Percentiles rank a stretch among this genome's conserved stretches.
These are phyloP conservation scores for Colletotrichum tofieldiae DNA, from an alignment of 2,329 filamentous ascomycete species.

Conservation along the genomic window DNA sequence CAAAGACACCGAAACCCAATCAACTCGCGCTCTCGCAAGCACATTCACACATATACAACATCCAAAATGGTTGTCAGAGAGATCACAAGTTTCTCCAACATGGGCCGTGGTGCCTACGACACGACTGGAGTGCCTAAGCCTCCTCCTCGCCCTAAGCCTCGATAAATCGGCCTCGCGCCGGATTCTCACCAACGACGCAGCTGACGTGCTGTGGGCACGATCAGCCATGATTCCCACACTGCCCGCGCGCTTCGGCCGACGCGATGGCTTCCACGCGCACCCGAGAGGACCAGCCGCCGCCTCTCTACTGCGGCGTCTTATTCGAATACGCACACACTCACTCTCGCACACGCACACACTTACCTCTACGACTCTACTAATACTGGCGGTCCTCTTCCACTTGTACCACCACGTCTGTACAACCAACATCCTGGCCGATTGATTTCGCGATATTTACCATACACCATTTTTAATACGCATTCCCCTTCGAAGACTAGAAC, in stretches of 20 bases:
- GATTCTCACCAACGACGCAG: slow-evolving; percentile 5
- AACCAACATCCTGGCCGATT: slow-evolving; percentile 37
- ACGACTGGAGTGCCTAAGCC: slow-evolving; percentile 66
- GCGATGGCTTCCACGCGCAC: slow-evolving; percentile 42
- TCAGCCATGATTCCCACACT: slow-evolving; percentile 8
- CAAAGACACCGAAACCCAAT: slow-evolving; percentile 14
- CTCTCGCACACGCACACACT: background rate
- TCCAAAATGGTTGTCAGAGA: slow-evolving; percentile 55
- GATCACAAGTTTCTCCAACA: slow-evolving; percentile 56
- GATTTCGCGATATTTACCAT: slow-evolving; percentile 42
- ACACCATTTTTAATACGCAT: slow-evolving; percentile 55
- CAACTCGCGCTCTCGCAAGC: slow-evolving; percentile 11
- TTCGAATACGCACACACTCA: slow-evolving; percentile 33
- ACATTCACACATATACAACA: slow-evolving; percentile 1
- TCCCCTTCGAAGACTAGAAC: slow-evolving; percentile 54
- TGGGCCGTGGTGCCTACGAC: slow-evolving; percentile 68
- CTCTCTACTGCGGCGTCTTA: slow-evolving; percentile 32
- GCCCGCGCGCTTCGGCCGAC: slow-evolving; percentile 39
- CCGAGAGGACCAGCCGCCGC: slow-evolving; percentile 37
- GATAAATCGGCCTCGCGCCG: slow-evolving; percentile 47
- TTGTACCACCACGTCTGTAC: slow-evolving; percentile 40
- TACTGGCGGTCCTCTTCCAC: slow-evolving; percentile 35
- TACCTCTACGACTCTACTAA: slow-evolving; percentile 36
- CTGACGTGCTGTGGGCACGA: slow-evolving; percentile 29
- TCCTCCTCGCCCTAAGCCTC: slow-evolving; percentile 59